Evolutionary conservation across 371 early-diverging fungal species (phyloP), one percentile per base, ranked within the genome.

Genomic region (Mucor velutinosus): DNA sequence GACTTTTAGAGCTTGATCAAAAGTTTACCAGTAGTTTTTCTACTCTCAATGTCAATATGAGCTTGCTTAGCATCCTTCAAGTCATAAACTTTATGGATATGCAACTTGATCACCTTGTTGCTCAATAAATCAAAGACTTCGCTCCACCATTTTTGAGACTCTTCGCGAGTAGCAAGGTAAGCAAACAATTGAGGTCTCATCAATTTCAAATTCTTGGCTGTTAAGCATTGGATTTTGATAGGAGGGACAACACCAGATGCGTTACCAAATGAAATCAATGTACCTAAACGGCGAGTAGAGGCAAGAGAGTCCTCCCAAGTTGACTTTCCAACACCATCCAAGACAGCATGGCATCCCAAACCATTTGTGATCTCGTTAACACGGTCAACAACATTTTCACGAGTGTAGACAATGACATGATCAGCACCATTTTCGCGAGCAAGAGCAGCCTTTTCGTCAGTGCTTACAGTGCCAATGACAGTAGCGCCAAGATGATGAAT

Each of bases 391-490:
- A 88, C 78, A 59, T 91, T 84, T 61, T 92, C 89, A 33, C 81
- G 75, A 0, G 85, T 86, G 80, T 94, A 96, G 58, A 87, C 77
- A 63, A 98, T 87, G 10, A 91, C 84, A 71, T 94, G 83, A 59
- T 94, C 90, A 10, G 93, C 94, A 7, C 96, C 97, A 21, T 86
- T 84, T 12, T 76, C 70, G n/a, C 77, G 78, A 14, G 93, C 95
- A 25, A 93, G 68, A 39, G 81, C 78, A 1, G 92, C 94, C 82
- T 98, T 98, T 51, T 89, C 94, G 0, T 84, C 83, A 0, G 89
- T 86, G n/a, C 95, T 94, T 0, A 90, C 89, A 3, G 96, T 96
- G 27, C 95, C 96, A 63, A 98, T 96, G 43, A 95, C 97, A 45
- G 78, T 87, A 23, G 96, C 97, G 17, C 97, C 98, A 0, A 88